A percentile compares a stretch with the other conserved stretches of the same genome.
These are phyloP conservation scores for bread wheat (Triticum aestivum) DNA, from an alignment of 176 grass and related monocot species.

Conservation along the genomic window IWGSC_CS_RefSeq_v2.1 NC_057808.1:501779513-501780012, in stretches of 20 bases:
- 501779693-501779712: background rate
- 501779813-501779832: background rate
- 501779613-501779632: background rate
- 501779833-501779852: background rate
- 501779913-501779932: background rate
- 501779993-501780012: background rate
- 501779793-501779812: conserved; percentile 2
- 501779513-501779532: conserved; percentile 42
- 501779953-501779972: conserved; percentile 47
- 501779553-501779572: conserved; percentile 33
- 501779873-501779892: conserved; percentile 15
- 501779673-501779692: conserved; percentile 16
- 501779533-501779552: background rate
- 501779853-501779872: background rate
- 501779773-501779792: background rate
- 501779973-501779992: conserved; percentile 44
- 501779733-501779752: conserved; percentile 31
- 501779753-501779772: conserved; percentile 34
- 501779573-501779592: conserved; percentile 29
- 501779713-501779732: background rate
- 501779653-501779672: background rate
- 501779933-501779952: conserved; percentile 45
- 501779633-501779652: background rate
- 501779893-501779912: conserved; percentile 42
- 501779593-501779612: background rate